These are phyloP conservation scores for Kwoniella dejecticola DNA, from an alignment of 768 basidiomycete genomes.

Conservation along the genomic window DNA sequence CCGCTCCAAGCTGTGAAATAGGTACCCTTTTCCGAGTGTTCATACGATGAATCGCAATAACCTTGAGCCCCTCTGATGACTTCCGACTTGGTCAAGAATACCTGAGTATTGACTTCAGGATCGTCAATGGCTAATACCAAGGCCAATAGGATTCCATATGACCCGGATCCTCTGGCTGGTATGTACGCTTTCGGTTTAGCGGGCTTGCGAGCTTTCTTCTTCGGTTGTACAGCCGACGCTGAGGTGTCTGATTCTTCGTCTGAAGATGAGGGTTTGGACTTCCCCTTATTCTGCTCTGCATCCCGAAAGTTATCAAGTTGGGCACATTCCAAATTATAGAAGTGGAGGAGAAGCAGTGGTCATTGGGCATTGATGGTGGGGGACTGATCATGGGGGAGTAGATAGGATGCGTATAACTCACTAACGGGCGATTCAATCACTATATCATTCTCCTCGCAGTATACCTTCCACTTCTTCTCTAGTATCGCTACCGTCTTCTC, in stretches of 20 bases:
- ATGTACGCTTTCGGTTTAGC: constrained; percentile 42
- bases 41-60: constrained; percentile 43
- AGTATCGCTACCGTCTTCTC: constrained; percentile 42
- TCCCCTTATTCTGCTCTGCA: constrained; percentile 21
- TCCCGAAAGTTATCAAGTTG: no score
- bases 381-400: neutral
- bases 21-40: constrained; percentile 41
- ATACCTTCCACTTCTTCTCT: constrained; percentile 41
- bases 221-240: constrained; percentile 21
- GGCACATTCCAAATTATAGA: no score
- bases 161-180: constrained; percentile 43
- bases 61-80: constrained; percentile 39
- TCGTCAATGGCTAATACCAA: constrained; percentile 49
- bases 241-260: constrained; percentile 2
- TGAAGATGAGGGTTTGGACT: constrained; percentile 15
- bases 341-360: no score
- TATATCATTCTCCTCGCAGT: constrained; percentile 41
- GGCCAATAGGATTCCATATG: constrained; percentile 49
- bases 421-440: constrained; percentile 33
- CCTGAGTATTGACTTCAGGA: constrained; percentile 37
- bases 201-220: constrained; percentile 21
- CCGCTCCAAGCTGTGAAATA: constrained; percentile 49
- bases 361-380: neutral
- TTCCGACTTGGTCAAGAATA: constrained; percentile 46
- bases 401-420: constrained; percentile 25